Percentiles rank a stretch among this genome's conserved stretches.
Evolutionary conservation across 345 rosid genomes (phyloP).

Genomic region (Dovyalis caffra): DNA sequence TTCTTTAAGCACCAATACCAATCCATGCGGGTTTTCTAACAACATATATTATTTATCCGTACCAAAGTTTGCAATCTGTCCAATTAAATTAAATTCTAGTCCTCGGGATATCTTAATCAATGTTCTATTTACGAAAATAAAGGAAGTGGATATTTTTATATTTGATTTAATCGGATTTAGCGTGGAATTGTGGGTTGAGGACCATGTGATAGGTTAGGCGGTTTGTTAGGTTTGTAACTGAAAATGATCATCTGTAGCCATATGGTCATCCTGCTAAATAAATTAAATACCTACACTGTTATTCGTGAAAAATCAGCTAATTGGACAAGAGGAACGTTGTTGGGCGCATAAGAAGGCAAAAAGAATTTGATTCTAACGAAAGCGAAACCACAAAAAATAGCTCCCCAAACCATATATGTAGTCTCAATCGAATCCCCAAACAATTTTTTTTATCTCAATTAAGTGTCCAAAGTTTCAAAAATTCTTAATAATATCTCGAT

Average conservation of each 20-base stretch:
- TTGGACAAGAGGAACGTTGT: too few species aligned
- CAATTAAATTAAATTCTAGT: background rate
- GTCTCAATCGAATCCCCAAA: too few species aligned
- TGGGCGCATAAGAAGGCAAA: too few species aligned
- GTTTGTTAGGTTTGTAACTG: constrained; percentile 8
- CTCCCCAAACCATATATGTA: too few species aligned
- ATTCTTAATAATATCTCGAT: too few species aligned
- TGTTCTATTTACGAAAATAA: background rate
- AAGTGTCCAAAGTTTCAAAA: too few species aligned
- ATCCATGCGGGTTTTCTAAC: background rate
- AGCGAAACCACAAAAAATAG: too few species aligned
- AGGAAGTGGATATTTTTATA: too few species aligned
- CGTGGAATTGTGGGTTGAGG: background rate
- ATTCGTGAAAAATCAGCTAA: background rate
- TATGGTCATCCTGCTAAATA: background rate
- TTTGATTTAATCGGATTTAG: background rate
- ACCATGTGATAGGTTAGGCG: constrained; percentile 4
- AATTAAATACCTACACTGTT: background rate
- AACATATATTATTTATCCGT: background rate
- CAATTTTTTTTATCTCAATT: too few species aligned
- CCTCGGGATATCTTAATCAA: too few species aligned
- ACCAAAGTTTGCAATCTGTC: background rate
- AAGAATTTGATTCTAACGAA: too few species aligned
- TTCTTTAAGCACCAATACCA: background rate
- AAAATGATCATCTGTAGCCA: background rate